phyloP scores from a whole-genome alignment of 2,329 filamentous ascomycete genomes.

The Fusarium anthophilum region DNA sequence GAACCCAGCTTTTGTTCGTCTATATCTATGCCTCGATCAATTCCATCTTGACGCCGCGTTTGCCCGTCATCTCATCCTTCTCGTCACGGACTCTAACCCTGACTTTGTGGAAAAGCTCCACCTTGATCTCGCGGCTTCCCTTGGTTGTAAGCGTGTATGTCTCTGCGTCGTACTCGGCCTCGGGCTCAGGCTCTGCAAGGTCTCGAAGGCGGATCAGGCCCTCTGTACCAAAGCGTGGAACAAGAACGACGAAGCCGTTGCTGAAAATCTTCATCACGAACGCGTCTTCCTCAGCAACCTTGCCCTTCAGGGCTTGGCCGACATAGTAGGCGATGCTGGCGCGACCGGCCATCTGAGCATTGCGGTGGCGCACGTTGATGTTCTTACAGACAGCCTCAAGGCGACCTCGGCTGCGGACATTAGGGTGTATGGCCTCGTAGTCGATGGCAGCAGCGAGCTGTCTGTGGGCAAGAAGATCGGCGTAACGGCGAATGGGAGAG shows the following conservation, averaged over 20 bases:
- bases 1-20: neutral
- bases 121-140: slow-evolving; percentile 63
- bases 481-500: slow-evolving; percentile 94
- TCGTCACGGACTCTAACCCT: slow-evolving; percentile 89
- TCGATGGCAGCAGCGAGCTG: slow-evolving; percentile 96
- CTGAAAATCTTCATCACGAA: slow-evolving; percentile 98
- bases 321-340: slow-evolving; percentile 98
- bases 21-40: slow-evolving; percentile 54
- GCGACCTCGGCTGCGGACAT: slow-evolving; percentile 81
- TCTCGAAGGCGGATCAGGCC: slow-evolving; percentile 88
- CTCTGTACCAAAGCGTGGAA: slow-evolving; percentile 95
- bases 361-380: slow-evolving; percentile 96
- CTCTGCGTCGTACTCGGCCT: slow-evolving; percentile 85
- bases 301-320: slow-evolving; percentile 89
- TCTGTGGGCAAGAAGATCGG: slow-evolving; percentile 92
- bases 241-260: slow-evolving; percentile 96
- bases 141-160: slow-evolving; percentile 77
- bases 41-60: slow-evolving; percentile 87
- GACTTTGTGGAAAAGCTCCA: slow-evolving; percentile 94
- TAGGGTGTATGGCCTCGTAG: slow-evolving; percentile 86
- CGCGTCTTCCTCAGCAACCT: slow-evolving; percentile 82
- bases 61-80: slow-evolving; percentile 94
- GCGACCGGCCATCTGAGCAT: slow-evolving; percentile 93
- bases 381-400: slow-evolving; percentile 97
- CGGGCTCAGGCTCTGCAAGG: slow-evolving; percentile 79